These are phyloP conservation scores for Nicotiana rustica DNA, from an alignment of 305 asterid genomes.

Conservation along the genomic window DNA sequence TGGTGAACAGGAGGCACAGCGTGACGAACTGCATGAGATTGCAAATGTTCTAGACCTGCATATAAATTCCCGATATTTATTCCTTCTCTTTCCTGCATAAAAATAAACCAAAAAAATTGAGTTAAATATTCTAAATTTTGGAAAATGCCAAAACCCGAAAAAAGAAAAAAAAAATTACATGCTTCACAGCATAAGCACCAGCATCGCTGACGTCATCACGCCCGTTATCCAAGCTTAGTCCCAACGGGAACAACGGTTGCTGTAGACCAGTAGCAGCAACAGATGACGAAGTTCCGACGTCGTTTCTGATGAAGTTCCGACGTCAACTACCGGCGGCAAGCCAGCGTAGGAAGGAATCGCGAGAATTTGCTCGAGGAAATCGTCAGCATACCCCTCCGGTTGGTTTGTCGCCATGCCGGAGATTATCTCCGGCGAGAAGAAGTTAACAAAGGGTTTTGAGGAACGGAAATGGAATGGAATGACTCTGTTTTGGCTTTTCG, in stretches of 20 bases:
- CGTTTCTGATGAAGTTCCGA: conserved; percentile 58
- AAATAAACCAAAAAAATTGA: background rate
- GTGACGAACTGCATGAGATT: conserved; percentile 66
- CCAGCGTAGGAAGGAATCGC: conserved; percentile 72
- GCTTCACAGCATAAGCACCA: conserved; percentile 58
- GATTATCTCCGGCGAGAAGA: conserved; percentile 33
- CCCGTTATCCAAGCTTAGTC: conserved; percentile 73
- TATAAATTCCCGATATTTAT: conserved; percentile 63
- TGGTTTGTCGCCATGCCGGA: conserved; percentile 61
- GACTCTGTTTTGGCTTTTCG: conserved; percentile 40
- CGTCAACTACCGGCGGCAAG: conserved; percentile 57
- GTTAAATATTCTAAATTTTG: background rate
- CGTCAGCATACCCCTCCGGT: conserved; percentile 70
- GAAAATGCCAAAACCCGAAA: background rate
- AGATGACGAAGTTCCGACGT: conserved; percentile 52
- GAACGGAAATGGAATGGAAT: conserved; percentile 34
- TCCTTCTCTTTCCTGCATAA: conserved; percentile 68
- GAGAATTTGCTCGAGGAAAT: conserved; percentile 82
- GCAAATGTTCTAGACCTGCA: conserved; percentile 70
- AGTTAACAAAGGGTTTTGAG: conserved; percentile 28
- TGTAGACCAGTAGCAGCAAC: conserved; percentile 44
- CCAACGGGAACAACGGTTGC: conserved; percentile 69
- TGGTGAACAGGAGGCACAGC: conserved; percentile 66
- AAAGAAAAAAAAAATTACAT: conserved; percentile 42
- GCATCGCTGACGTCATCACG: conserved; percentile 59